A percentile compares a stretch with the other conserved stretches of the same genome.
Evolutionary conservation across 176 grass and related monocot genomes (phyloP).

Genomic region (Saccharum officinarum): DNA sequence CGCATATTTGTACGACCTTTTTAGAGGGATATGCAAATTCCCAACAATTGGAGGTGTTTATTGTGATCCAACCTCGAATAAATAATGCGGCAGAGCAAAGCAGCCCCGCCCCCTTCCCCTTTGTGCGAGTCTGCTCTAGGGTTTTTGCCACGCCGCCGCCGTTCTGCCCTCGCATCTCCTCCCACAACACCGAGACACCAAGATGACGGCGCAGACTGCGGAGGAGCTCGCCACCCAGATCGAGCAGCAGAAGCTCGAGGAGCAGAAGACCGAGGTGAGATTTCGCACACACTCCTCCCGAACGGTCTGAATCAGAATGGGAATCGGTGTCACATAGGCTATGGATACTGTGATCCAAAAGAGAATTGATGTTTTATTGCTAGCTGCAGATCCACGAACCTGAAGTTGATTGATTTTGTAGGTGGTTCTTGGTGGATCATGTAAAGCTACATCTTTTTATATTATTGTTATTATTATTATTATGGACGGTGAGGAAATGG

Average conservation of each 20-base stretch:
- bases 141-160: conserved; percentile 36
- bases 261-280: conserved; percentile 49
- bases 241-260: conserved; percentile 63
- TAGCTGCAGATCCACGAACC: not conserved
- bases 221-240: conserved; percentile 64
- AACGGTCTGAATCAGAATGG: not conserved
- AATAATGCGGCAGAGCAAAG: conserved; percentile 5
- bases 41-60: not conserved
- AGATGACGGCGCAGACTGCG: conserved; percentile 49
- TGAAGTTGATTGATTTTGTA: not conserved
- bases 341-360: not conserved
- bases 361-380: not conserved
- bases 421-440: not conserved
- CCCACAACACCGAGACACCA: conserved; percentile 15
- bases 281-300: not conserved
- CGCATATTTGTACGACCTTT: not conserved
- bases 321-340: not conserved
- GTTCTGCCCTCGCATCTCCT: not conserved
- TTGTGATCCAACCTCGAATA: conserved; percentile 13
- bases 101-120: not conserved
- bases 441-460: not conserved
- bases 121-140: conserved; percentile 34
- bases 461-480: not conserved
- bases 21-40: not conserved
- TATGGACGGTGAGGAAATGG: not conserved